Evolutionary conservation across 169 alveolate species (phyloP), one percentile per base, ranked within the genome.

Genomic region (Eimeria sp.): DNA sequence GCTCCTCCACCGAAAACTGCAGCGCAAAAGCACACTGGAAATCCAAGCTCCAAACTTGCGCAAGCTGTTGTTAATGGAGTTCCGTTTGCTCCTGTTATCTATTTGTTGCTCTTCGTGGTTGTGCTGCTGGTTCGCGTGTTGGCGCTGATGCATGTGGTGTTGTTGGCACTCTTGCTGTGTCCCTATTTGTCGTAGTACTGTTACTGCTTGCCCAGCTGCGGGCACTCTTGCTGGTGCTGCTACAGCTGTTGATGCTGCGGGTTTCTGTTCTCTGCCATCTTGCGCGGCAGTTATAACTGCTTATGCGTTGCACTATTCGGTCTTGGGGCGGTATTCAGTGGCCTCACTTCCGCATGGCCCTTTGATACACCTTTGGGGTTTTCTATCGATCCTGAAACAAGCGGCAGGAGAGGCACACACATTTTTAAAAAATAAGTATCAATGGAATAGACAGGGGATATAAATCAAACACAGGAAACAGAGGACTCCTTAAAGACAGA

Each of bases 1-100:
- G 92, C 78, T 58, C 92, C 47, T 84, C 80, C 43, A 84, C 92
- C 47, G 92, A 58, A 47, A 84, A 84, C 92, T 84, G 43, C 43
- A 58, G 25, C 20, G 78, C 49, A 67, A 30, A 67, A 49, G 22
- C 78, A 67, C 78, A 67, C 20, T 67, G 49, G 78, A 67, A 67
- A 30, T 10, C 78, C 18, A 67, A n/a, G 20, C 43, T 9, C 43
- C 14, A 25, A 22, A 13, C 75, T 6, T n/a, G 7, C 75, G 22
- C 78, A 70, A 70, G n/a, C 51, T 70, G 51, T n/a, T 70, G 18
- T 14, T 65, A 43, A 1, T 65, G 40, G 1, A 2, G 76, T 27
- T 65, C 2, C 76, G 40, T 34, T 34, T 65, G 76, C 20, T 65
- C 3, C 20, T 65, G 45, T 63, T 63, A 30, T 30, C 13, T 11